A percentile compares a stretch with the other conserved stretches of the same genome.
Evolutionary conservation across 2,329 filamentous ascomycete genomes (phyloP).

Genomic region (Fusarium verrucosum): DNA sequence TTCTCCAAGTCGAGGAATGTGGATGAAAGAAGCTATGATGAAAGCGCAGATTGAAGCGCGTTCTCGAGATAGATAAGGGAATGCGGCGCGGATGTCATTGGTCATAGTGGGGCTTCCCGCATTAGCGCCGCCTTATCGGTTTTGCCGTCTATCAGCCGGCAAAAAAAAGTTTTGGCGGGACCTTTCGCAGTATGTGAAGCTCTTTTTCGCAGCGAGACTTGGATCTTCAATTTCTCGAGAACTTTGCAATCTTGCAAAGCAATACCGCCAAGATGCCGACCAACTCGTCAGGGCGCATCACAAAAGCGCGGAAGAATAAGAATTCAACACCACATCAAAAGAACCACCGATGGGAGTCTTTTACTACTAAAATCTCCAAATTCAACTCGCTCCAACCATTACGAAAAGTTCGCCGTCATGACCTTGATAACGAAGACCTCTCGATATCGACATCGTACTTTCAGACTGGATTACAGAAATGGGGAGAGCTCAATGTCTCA

Average conservation of each 20-base stretch:
- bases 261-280: constrained; percentile 64
- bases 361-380: constrained; percentile 88
- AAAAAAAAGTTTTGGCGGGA: constrained; percentile 50
- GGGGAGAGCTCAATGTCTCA: constrained; percentile 91
- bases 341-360: constrained; percentile 90
- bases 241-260: constrained; percentile 38
- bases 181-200: constrained; percentile 35
- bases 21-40: constrained; percentile 36
- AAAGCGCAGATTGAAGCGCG: constrained; percentile 28
- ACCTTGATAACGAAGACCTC: constrained; percentile 81
- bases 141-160: constrained; percentile 48
- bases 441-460: constrained; percentile 87
- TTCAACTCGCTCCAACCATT: constrained; percentile 91
- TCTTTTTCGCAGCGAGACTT: constrained; percentile 36
- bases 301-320: constrained; percentile 75
- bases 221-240: constrained; percentile 31
- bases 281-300: constrained; percentile 72
- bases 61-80: constrained; percentile 43
- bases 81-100: constrained; percentile 50
- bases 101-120: constrained; percentile 23
- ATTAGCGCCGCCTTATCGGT: constrained; percentile 48
- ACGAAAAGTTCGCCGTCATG: constrained; percentile 85
- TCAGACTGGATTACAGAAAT: constrained; percentile 81
- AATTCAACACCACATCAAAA: constrained; percentile 78
- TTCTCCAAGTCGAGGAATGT: constrained; percentile 5